Conservation (phyloP, 805 yeast genomes). For the Metschnikowia kofuensis region DNA sequence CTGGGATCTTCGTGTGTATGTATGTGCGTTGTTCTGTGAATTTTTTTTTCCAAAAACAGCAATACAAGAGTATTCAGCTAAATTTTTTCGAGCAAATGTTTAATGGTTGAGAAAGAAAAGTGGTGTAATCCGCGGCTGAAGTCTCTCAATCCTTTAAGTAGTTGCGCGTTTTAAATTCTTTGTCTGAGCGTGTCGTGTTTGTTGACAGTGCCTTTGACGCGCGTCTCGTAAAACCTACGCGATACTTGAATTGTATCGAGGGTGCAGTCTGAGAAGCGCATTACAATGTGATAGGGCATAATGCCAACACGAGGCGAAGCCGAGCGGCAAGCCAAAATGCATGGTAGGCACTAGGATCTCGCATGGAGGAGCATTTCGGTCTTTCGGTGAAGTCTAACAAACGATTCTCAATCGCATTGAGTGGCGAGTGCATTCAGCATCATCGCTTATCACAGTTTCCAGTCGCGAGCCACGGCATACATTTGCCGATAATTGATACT, state of each 20-base stretch:
- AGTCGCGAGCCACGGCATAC: too few relatives aligned
- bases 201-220: conserved; percentile 11
- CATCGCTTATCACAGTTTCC: too few relatives aligned
- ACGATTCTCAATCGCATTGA: too few relatives aligned
- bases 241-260: neutral
- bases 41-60: too few relatives aligned
- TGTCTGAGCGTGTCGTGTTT: conserved; percentile 8
- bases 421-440: too few relatives aligned
- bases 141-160: neutral
- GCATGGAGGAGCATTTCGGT: too few relatives aligned
- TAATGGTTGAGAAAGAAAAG: neutral
- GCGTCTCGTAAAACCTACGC: conserved; percentile 5
- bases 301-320: neutral
- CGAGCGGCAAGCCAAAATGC: neutral
- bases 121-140: neutral
- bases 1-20: neutral
- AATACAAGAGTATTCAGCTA: too few relatives aligned
- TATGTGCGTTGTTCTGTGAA: too few relatives aligned
- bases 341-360: too few relatives aligned
- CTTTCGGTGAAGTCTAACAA: too few relatives aligned
- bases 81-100: neutral
- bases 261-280: neutral
- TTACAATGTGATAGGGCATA: too few relatives aligned
- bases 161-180: neutral
- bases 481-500: too few relatives aligned